A percentile compares a stretch with the other conserved stretches of the same genome.
Evolutionary conservation across 768 basidiomycete species (phyloP).

Genomic region (Pisolithus orientalis): DNA sequence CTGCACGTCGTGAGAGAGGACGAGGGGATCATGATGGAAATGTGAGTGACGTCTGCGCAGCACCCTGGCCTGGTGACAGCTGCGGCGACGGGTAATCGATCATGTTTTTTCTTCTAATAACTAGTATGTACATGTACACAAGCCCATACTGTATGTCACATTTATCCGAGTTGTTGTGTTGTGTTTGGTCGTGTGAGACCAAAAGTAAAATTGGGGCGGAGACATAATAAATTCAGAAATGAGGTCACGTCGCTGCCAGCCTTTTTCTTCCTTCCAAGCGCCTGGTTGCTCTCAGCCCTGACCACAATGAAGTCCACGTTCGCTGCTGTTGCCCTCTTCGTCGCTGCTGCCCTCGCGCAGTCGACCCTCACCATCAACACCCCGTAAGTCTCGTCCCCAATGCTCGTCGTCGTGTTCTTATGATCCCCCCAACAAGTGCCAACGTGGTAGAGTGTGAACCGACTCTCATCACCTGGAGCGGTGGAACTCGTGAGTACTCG

Average conservation of each 20-base stretch:
- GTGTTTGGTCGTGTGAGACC: slow-evolving; percentile 8
- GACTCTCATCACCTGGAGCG: slow-evolving; percentile 45
- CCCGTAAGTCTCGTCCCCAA: slow-evolving; percentile 45
- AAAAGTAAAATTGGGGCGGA: slow-evolving; percentile 21
- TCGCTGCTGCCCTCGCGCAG: slow-evolving; percentile 40
- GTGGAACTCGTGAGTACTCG: slow-evolving; percentile 45
- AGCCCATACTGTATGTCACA: not conserved
- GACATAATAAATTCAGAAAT: slow-evolving; percentile 21
- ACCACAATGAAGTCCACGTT: slow-evolving; percentile 42
- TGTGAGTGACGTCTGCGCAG: not conserved
- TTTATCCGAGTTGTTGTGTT: not conserved
- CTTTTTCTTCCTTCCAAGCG: slow-evolving; percentile 22
- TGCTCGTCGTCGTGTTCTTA: not conserved
- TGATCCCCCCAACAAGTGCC: slow-evolving; percentile 26
- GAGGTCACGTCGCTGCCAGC: slow-evolving; percentile 14
- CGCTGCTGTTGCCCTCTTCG: slow-evolving; percentile 36
- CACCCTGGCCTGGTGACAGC: not conserved
- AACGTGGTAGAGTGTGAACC: slow-evolving; percentile 55
- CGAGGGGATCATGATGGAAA: too few species aligned
- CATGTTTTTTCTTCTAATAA: too few species aligned
- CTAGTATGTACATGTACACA: too few species aligned
- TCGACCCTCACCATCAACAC: slow-evolving; percentile 50
- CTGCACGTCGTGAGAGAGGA: slow-evolving; percentile 23
- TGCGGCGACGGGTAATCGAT: too few species aligned
- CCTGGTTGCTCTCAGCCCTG: slow-evolving; percentile 10